Conservation (phyloP, 225 moss, liverwort and hornwort genomes). For the Pleurozium schreberi region DNA sequence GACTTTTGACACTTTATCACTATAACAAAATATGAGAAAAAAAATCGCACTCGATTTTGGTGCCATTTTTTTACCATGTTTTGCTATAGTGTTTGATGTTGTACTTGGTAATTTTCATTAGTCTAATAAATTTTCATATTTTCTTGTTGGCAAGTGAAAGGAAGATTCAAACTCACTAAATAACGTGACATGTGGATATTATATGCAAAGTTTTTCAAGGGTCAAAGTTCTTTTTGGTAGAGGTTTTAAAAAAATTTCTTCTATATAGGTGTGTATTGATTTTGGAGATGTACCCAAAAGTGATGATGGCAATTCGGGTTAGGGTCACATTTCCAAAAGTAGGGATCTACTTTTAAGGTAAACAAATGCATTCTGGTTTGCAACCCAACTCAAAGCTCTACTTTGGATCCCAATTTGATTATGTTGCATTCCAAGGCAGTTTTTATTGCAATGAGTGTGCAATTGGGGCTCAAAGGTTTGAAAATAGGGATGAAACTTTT, state of each 20-base stretch:
- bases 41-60: too few relatives aligned
- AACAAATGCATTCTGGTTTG: fast-evolving
- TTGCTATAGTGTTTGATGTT: too few relatives aligned
- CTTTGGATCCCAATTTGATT: fast-evolving
- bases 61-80: too few relatives aligned
- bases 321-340: too few relatives aligned
- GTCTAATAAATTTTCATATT: too few relatives aligned
- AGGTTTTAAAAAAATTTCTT: background rate
- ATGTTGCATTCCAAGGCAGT: background rate
- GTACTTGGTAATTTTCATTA: too few relatives aligned
- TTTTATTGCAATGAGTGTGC: background rate
- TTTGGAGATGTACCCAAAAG: fast-evolving
- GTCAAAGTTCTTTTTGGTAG: background rate
- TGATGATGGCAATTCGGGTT: fast-evolving
- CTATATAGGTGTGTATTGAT: background rate
- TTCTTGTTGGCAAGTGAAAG: background rate
- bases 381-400: fast-evolving
- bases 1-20: too few relatives aligned
- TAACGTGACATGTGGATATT: fast-evolving
- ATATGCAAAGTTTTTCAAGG: background rate
- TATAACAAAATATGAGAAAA: too few relatives aligned
- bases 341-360: too few relatives aligned
- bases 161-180: fast-evolving
- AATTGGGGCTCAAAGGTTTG: too few relatives aligned
- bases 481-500: background rate